phyloP scores from a whole-genome alignment of 2,329 filamentous ascomycete genomes.

The Beauveria varroae region DNA sequence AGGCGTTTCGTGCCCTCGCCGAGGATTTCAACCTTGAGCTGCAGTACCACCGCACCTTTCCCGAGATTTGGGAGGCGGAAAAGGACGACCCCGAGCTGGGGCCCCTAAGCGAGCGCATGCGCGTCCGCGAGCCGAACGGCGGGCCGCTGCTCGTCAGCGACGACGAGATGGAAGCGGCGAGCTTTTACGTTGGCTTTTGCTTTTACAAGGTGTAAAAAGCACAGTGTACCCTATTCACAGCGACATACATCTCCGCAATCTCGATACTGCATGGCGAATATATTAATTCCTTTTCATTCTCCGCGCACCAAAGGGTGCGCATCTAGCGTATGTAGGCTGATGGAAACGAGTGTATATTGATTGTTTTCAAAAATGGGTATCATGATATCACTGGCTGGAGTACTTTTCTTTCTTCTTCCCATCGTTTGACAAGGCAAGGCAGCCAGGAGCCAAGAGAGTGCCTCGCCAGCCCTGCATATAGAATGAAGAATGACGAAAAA shows the following conservation, averaged over 20 bases:
- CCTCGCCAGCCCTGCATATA: background rate
- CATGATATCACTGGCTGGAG: slow-evolving; percentile 14
- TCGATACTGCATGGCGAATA: background rate
- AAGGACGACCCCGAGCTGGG: slow-evolving; percentile 78
- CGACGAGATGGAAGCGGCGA: slow-evolving; percentile 87
- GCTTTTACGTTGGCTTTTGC: slow-evolving; percentile 90
- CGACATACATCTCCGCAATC: background rate
- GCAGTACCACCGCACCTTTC: slow-evolving; percentile 86
- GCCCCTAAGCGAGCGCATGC: slow-evolving; percentile 89
- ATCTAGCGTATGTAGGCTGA: background rate
- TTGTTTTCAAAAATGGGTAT: slow-evolving; percentile 13
- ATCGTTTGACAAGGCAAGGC: background rate
- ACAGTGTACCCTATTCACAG: background rate
- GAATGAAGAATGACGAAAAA: background rate
- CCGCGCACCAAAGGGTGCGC: too few species aligned
- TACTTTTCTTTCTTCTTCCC: background rate
- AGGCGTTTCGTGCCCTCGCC: slow-evolving; percentile 88
- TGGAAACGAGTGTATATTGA: slow-evolving; percentile 5
- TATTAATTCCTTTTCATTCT: background rate
- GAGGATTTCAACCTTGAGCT: slow-evolving; percentile 96
- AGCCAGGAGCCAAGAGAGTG: background rate
- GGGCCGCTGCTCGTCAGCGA: slow-evolving; percentile 63
- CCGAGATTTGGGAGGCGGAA: slow-evolving; percentile 86
- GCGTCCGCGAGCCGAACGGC: slow-evolving; percentile 66
- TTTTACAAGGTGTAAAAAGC: slow-evolving; percentile 80